Evolutionary conservation across 306 rosid species (phyloP).

Genomic region (Abrus pulchellus): DNA sequence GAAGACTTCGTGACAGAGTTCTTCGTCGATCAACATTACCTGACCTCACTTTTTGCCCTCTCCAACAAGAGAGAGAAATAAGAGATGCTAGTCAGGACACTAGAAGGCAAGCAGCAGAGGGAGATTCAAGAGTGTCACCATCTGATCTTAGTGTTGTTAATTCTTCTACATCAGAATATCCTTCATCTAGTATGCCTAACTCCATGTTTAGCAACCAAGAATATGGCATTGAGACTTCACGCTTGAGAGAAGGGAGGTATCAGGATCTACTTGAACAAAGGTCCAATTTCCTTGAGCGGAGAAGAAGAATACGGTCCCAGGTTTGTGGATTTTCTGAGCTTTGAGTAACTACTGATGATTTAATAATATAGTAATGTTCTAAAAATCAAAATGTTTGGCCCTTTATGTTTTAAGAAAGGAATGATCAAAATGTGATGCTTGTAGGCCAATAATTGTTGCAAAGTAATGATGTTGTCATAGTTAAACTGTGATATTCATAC

Average conservation of each 20-base stretch:
- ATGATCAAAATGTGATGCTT: not conserved
- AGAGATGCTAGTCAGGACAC: constrained; percentile 62
- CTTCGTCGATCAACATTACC: constrained; percentile 79
- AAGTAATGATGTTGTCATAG: not conserved
- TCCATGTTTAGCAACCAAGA: constrained; percentile 73
- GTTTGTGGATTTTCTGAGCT: constrained; percentile 56
- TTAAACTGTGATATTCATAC: not conserved
- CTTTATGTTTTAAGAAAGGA: not conserved
- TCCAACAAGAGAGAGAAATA: constrained; percentile 74
- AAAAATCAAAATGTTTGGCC: not conserved
- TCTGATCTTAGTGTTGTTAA: constrained; percentile 52
- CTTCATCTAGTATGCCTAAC: constrained; percentile 59
- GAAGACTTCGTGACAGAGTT: constrained; percentile 93
- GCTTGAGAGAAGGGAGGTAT: constrained; percentile 75
- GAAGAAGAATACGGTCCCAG: constrained; percentile 94
- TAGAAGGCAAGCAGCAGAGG: constrained; percentile 53
- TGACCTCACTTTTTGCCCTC: constrained; percentile 67
- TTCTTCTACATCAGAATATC: constrained; percentile 59
- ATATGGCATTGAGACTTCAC: constrained; percentile 67
- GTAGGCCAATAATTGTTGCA: not conserved
- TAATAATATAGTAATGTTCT: constrained; percentile 43
- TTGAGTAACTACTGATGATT: constrained; percentile 7
- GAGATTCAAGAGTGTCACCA: constrained; percentile 52
- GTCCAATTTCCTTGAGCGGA: constrained; percentile 85
- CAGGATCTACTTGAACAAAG: constrained; percentile 83